Evolutionary conservation across 345 rosid genomes (phyloP), one percentile per base, ranked within the genome.

Genomic region (Capsella bursapastoris): DNA sequence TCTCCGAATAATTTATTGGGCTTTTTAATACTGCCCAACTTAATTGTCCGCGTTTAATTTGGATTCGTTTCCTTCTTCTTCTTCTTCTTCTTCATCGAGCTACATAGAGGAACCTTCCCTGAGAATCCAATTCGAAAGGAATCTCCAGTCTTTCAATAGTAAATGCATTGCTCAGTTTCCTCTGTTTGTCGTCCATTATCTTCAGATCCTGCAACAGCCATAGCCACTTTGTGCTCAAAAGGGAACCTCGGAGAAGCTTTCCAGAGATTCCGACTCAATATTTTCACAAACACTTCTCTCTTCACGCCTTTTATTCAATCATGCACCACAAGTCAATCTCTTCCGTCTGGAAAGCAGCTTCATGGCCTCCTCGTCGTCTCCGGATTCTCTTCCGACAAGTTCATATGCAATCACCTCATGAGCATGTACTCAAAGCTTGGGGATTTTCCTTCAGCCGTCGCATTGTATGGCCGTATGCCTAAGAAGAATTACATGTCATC

Each of bases 391-490:
- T 68, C 69, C 7, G 83, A 88, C 78, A 85, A 84, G 76, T 94
- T 91, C 73, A 71, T 87, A 11, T 71, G 82, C 64, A 91, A 94
- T 52, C 95, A 94, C 70, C 83, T 91, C 38, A 79, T 91, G 59
- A 94, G 84, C 65, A 76, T 91, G 83, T 94, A 88, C 82, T 85
- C 80, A 65, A 90, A 94, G 72, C 64, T 83, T 34, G 89, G 92
- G 2, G 81, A 90, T 51, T 43, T 88, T 41, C 70, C 70, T 22
- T 68, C 78, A 0, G 85, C 88, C 13, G 57, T 85, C 15, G 16
- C 81, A 0, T 64, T 91, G 77, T 91, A 88, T 57, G 74, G 68
- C 0, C 64, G 43, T 6, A 85, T 88, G 86, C 81, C 79, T 1
- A 72, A 66, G 77, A 87, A 80, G 71, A 92, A 94, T 70, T 53